Evolutionary conservation across 2,329 filamentous ascomycete species (phyloP), one percentile per base, ranked within the genome.

Genomic region (Gyromitra esculenta): DNA sequence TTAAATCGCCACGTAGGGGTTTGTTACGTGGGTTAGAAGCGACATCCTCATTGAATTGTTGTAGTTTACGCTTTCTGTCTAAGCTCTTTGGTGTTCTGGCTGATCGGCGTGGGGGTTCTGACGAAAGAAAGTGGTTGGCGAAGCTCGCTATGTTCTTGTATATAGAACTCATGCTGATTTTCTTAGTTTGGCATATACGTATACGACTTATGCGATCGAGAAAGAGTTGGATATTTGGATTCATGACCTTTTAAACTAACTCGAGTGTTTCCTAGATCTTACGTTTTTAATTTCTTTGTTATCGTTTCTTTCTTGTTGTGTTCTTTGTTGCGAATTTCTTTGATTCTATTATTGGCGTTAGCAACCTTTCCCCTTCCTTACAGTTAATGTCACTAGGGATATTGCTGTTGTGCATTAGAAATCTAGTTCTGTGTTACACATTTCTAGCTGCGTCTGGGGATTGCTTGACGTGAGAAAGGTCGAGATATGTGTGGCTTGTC

Each of bases 101-200:
- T 5, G 54, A 3, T 6, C 31, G 31, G 11, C 11, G 54, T n/a
- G 54, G 54, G 21, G 54, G 31, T 18, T 35, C 7, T n/a, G 54
- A 13, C 4, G 54, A 2, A 37, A 57, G 54, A 6, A 39, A n/a
- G 31, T 11, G 6, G 6, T 25, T 9, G 13, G 25, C 54, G 15
- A 57, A 57, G 54, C 5, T 37, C 5, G 54, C 31, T 31, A 57
- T 57, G n/a, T 57, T 57, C 7, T 57, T 18, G 54, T 57, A 57
- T 25, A 37, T 57, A 18, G 35, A 57, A 13, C 21, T n/a, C 54
- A 57, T 57, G 31, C 21, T 7, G 25, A 21, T 18, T 50, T 31
- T 6, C 1, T 13, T 18, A 13, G 18, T 31, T 54, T 21, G n/a
- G 15, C 8, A 31, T 54, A 54, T 9, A 50, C 18, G 15, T 54